phyloP scores from a whole-genome alignment of 345 rosid species.

The Chamaenerion angustifolium region DNA sequence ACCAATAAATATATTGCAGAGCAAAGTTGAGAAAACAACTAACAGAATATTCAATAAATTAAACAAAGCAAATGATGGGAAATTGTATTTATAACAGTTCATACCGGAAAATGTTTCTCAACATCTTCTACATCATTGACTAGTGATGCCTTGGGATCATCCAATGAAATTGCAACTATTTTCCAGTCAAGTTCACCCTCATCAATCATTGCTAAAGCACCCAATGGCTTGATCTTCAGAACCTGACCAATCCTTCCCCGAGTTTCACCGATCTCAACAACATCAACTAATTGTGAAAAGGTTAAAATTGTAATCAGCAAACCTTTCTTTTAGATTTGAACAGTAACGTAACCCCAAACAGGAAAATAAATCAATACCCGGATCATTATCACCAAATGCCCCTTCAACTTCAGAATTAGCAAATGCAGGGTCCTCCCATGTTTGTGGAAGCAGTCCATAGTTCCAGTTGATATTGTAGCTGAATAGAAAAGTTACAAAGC shows the following conservation, averaged over 20 bases:
- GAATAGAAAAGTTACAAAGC: conserved; percentile 3
- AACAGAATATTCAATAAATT: too few relatives aligned
- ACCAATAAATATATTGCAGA: too few relatives aligned
- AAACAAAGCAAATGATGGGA: too few relatives aligned
- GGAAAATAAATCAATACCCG: conserved; percentile 28
- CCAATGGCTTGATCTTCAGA: conserved; percentile 74
- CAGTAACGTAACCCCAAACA: too few relatives aligned
- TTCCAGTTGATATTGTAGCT: conserved; percentile 96
- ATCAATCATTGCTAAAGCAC: conserved; percentile 88
- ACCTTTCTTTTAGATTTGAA: too few relatives aligned
- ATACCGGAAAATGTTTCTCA: conserved; percentile 87
- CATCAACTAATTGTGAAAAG: conserved; percentile 51
- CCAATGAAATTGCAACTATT: conserved; percentile 80
- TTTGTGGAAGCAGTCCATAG: conserved; percentile 94
- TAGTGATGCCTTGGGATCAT: conserved; percentile 87
- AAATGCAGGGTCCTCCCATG: conserved; percentile 94
- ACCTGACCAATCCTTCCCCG: conserved; percentile 59
- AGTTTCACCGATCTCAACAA: conserved; percentile 81
- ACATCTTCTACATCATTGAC: conserved; percentile 80
- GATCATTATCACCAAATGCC: conserved; percentile 90
- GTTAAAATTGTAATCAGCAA: too few relatives aligned
- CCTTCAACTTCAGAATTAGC: conserved; percentile 81
- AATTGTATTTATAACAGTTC: conserved; percentile 1
- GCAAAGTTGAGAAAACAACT: too few relatives aligned
- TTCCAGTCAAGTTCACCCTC: conserved; percentile 99